Conservation (phyloP, 345 rosid species). For the Bruguiera parviflora region DNA sequence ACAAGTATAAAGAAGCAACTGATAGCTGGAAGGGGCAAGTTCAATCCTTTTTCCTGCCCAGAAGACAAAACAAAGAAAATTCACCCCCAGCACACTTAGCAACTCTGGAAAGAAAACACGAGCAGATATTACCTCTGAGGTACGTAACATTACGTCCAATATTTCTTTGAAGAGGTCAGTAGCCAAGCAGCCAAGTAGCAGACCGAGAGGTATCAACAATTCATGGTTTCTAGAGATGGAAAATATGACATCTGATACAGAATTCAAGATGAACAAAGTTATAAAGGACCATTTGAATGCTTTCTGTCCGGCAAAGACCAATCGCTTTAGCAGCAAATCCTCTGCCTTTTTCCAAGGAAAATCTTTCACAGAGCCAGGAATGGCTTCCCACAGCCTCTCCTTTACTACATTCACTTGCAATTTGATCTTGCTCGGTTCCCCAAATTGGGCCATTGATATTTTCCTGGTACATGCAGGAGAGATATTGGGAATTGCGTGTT, state of each 20-base stretch:
- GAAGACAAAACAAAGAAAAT: neutral
- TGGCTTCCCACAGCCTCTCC: constrained; percentile 35
- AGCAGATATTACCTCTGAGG: constrained; percentile 30
- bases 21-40: constrained; percentile 21
- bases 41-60: constrained; percentile 32
- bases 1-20: constrained; percentile 36
- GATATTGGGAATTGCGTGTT: neutral
- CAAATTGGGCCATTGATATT: constrained; percentile 26
- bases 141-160: constrained; percentile 14
- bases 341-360: constrained; percentile 48
- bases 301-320: constrained; percentile 25
- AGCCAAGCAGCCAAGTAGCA: constrained; percentile 39
- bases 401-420: constrained; percentile 16
- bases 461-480: constrained; percentile 21
- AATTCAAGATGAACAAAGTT: constrained; percentile 21
- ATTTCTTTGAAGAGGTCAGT: constrained; percentile 42
- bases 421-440: constrained; percentile 30
- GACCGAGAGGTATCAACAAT: constrained; percentile 45
- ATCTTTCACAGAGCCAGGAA: constrained; percentile 29
- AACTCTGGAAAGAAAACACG: neutral
- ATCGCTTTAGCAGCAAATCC: constrained; percentile 21
- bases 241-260: constrained; percentile 37
- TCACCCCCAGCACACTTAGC: neutral
- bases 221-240: constrained; percentile 40
- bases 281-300: constrained; percentile 42